Evolutionary conservation across 2,329 filamentous ascomycete species (phyloP), one percentile per base, ranked within the genome.

Genomic region (Aspergillus udagawae): DNA sequence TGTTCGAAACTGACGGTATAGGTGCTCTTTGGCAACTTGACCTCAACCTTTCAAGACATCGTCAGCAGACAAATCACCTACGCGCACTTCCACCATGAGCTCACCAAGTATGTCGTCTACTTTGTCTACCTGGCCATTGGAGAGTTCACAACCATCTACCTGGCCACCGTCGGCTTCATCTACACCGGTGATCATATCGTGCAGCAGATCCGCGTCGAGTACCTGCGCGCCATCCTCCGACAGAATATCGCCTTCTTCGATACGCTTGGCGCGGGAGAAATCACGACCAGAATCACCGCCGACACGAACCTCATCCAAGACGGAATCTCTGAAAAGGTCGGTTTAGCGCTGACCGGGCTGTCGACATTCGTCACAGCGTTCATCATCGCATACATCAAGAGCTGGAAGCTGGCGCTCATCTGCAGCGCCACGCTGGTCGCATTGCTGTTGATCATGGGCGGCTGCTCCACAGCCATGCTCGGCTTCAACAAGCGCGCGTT

Each of bases 201-300:
- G 58, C 83, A 83, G 60, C 89, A 90, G 77, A 89, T 92, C 65
- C 85, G 91, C 56, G 84, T 89, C 68, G 82, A 89, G 63, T 97
- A 97, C 66, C 82, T 97, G 3, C 82, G 86, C 61, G 90, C 89
- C 60, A 91, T 91, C 69, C 79, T 95, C 77, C 85, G 85, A 58
- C 91, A 95, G 70, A 94, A 96, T 70, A 92, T 95, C 70, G 91
- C 85, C 44, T 95, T 90, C 75, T 95, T 94, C 75, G 93, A 97
- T 74, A 93, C 92, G 65, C 82, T 96, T 4, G 92, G 91, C 51
- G 88, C 91, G 41, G 92, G 92, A 50, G 92, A 96, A 73, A 90
- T 97, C 58, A 95, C 92, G 0, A 95, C 92, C 0, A 86, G 92
- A 59, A 96, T 96, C 65, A 96, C 92, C 0, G 87, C 92, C 7